Evolutionary conservation across 495 filamentous ascomycete species (phyloP), one percentile per base, ranked within the genome.

Genomic region (Elaphomyces granulatus): DNA sequence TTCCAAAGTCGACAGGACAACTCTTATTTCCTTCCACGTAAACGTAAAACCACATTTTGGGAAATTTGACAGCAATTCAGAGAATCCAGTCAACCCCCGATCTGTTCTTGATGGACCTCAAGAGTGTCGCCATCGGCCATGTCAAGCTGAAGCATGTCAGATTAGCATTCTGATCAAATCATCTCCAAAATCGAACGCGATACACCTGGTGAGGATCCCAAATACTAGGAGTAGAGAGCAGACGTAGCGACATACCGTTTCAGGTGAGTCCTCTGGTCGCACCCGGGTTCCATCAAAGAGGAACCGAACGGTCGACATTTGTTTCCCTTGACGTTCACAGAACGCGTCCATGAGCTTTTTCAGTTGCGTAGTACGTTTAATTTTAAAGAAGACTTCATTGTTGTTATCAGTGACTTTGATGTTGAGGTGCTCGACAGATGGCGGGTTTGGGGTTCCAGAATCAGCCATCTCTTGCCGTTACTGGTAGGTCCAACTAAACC

Each of bases 371-470:
- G 81, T 86, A 3, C 88, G 81, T 77, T 99, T 99, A 63, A 99
- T 99, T 71, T 99, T 99, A 71, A 99, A 99, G 63, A 99, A 99
- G 47, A 99, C 92, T 50, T 99, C 92, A 52, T 99, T 99, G 67
- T 99, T 94, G 66, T 94, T 94, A 49, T 99, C 92, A 0, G 92
- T 96, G n/a, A 99, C 92, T 56, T 99, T 99, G 70, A 99, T 96
- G 60, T 99, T 99, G 6, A 99, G 70, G 59, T 99, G 92, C 60
- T 96, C 92, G 26, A 58, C 63, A 17, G 70, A 61, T 6, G 23
- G 6, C 12, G 23, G 23, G 12, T 28, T 28, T 35, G 40, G 50
- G 38, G 14, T 41, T 45, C 48, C 30, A 46, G 49, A 20, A 48
- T 75, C 71, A 15, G 73, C 67, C 71, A 75, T 76, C 7, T 38